Base-by-base conservation (phyloP, 2,329 filamentous ascomycete species). In the Thielaviopsis punctulata region DNA sequence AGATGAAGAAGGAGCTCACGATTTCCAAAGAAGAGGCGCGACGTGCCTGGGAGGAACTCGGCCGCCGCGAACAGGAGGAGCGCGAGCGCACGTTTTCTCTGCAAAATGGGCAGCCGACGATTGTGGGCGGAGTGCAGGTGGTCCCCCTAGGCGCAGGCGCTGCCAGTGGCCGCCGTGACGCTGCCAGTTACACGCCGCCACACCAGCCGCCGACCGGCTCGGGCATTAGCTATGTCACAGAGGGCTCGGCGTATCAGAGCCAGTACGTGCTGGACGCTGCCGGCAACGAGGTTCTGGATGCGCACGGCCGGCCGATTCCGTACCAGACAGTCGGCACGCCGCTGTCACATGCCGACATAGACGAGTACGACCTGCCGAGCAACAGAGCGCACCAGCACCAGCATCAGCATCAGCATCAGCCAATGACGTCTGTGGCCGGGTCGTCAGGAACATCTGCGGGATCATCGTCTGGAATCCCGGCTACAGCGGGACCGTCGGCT, bases 1-100 rank as follows among this genome's bases (percentile, higher is more conserved):
- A 96, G 65, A 88, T 95, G 84, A 84, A 84, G 60, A 86, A 92
- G 57, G 92, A 98, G 66, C 73, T 96, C 39, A 78, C 84, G 60
- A 98, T 98, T 56, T 93, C 89, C 39, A 95, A 95, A 62, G 90
- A 95, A 59, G 92, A 98, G 66, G 90, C 92, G 8, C 80, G 90
- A 33, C 79, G 92, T 53, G 92, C 92, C 1, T 98, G 92, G 92
- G 92, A 98, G 68, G 92, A 96, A 66, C 77, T 98, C 1, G 92
- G 92, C 22, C 78, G 90, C 49, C 80, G 88, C 49, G 92, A 96
- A 65, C 87, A 95, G 62, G 86, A 93, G 66, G 90, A 95, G 65
- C 80, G 90, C 5, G 89, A 95, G 57, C 78, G 86, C 45, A 92
- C 86, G 1, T 74, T 79, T 24, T 88, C 86, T n/a, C 71, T 98